phyloP scores from a whole-genome alignment of 352 stramenopile species.

The Phytophthora litchii region DNA sequence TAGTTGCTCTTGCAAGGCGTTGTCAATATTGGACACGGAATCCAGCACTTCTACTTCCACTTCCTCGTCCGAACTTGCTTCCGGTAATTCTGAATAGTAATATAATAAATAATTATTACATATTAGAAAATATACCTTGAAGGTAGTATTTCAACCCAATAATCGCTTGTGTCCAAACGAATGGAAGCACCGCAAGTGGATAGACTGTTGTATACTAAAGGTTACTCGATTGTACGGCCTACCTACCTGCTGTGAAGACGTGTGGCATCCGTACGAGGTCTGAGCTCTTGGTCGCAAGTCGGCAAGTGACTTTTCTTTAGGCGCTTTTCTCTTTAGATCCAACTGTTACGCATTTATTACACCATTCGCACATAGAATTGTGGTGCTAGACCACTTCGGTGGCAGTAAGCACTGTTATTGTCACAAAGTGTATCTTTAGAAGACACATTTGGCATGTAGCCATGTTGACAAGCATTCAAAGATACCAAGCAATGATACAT shows the following conservation, averaged over 20 bases:
- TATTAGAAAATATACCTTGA: neutral
- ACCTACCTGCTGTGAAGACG: neutral
- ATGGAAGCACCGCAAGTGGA: too few relatives aligned
- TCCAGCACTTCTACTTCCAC: conserved; percentile 36
- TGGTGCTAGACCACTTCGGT: neutral
- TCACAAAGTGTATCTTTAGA: conserved; percentile 14
- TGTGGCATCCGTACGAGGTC: conserved; percentile 19
- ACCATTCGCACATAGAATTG: neutral
- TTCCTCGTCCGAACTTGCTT: conserved; percentile 22
- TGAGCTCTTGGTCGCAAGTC: conserved; percentile 7
- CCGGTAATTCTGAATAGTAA: neutral
- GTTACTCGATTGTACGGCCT: neutral
- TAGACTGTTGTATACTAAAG: neutral
- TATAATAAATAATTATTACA: conserved; percentile 1
- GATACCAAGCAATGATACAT: conserved; percentile 7
- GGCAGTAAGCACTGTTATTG: neutral
- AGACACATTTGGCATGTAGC: neutral
- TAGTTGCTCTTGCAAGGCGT: conserved; percentile 14
- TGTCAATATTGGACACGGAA: conserved; percentile 32
- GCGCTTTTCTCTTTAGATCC: conserved; percentile 20
- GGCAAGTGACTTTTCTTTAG: conserved; percentile 15
- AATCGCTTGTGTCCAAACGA: too few relatives aligned
- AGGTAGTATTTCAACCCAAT: conserved; percentile 10
- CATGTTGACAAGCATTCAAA: conserved; percentile 27
- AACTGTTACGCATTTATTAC: conserved; percentile 3